phyloP scores from a whole-genome alignment of 495 filamentous ascomycete genomes.

The Penicillium diatomitis region DNA sequence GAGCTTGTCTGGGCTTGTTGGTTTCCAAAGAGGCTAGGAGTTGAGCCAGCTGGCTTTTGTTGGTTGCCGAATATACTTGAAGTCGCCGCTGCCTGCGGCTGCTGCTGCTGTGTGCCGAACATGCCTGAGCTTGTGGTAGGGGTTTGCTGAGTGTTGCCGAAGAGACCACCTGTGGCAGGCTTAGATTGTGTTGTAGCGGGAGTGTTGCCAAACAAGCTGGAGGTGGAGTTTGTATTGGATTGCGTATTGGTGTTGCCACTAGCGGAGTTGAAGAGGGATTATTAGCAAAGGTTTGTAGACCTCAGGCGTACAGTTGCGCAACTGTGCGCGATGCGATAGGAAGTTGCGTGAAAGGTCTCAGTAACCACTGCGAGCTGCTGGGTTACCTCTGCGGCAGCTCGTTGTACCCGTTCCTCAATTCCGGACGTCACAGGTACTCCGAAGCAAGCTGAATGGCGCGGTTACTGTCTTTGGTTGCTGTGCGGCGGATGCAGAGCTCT shows the following conservation, averaged over 20 bases:
- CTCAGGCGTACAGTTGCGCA: too few species aligned
- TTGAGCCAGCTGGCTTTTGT: slow-evolving; percentile 16
- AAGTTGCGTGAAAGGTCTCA: too few species aligned
- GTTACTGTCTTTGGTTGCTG: too few species aligned
- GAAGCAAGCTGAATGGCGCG: too few species aligned
- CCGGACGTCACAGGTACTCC: too few species aligned
- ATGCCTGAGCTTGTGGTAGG: slow-evolving; percentile 30
- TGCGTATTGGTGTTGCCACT: slow-evolving; percentile 20
- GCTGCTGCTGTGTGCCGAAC: slow-evolving; percentile 19
- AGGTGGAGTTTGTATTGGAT: slow-evolving; percentile 16
- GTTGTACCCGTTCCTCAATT: too few species aligned
- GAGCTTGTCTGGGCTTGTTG: slow-evolving; percentile 9
- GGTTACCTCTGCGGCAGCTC: too few species aligned
- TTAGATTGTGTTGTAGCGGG: slow-evolving; percentile 24
- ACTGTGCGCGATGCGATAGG: too few species aligned
- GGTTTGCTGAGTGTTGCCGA: slow-evolving; percentile 31
- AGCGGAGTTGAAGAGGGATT: not conserved
- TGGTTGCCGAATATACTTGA: slow-evolving; percentile 10
- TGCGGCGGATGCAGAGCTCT: too few species aligned
- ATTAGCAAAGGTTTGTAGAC: not conserved
- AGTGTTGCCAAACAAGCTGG: slow-evolving; percentile 32
- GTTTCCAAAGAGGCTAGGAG: slow-evolving; percentile 4
- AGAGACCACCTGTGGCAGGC: slow-evolving; percentile 38
- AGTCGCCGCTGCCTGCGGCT: slow-evolving; percentile 7
- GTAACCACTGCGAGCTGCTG: too few species aligned